phyloP scores from a whole-genome alignment of 768 basidiomycete genomes.

The Calocera viscosa region DNA sequence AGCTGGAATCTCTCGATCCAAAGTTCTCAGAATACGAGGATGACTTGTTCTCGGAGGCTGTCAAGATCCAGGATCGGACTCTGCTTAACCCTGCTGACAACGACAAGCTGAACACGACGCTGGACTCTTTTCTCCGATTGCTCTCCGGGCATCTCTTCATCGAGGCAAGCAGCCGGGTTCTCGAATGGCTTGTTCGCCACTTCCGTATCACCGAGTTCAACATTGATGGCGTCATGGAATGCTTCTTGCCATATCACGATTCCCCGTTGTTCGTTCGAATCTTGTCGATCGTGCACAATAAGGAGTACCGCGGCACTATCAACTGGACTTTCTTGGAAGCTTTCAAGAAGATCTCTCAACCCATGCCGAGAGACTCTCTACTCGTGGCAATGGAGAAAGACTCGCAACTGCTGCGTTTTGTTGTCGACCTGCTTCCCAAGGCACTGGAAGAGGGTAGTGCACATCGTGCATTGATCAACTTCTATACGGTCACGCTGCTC shows the following conservation, averaged over 20 bases:
- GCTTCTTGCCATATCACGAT: constrained; percentile 92
- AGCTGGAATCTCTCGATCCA: constrained; percentile 52
- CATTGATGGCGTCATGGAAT: constrained; percentile 54
- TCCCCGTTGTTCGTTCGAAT: constrained; percentile 90
- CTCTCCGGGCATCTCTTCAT: constrained; percentile 77
- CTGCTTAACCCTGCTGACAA: constrained; percentile 52
- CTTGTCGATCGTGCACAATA: constrained; percentile 69
- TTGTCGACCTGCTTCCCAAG: constrained; percentile 49
- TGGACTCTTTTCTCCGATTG: constrained; percentile 51
- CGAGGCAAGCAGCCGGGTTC: constrained; percentile 60
- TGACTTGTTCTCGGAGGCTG: constrained; percentile 64
- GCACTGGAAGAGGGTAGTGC: constrained; percentile 25
- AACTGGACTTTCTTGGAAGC: constrained; percentile 56
- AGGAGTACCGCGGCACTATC: constrained; percentile 30
- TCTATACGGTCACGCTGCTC: constrained; percentile 66
- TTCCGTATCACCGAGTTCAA: constrained; percentile 97
- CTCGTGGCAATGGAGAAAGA: constrained; percentile 66
- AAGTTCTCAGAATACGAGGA: constrained; percentile 50
- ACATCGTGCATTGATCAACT: constrained; percentile 65
- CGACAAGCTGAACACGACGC: constrained; percentile 45
- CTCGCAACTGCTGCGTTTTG: constrained; percentile 57
- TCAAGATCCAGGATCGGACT: constrained; percentile 66
- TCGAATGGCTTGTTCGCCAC: constrained; percentile 90
- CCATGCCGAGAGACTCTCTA: constrained; percentile 57
- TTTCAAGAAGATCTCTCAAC: constrained; percentile 64